Evolutionary conservation across 495 filamentous ascomycete species (phyloP).

Genomic region (Penicillium parvum): DNA sequence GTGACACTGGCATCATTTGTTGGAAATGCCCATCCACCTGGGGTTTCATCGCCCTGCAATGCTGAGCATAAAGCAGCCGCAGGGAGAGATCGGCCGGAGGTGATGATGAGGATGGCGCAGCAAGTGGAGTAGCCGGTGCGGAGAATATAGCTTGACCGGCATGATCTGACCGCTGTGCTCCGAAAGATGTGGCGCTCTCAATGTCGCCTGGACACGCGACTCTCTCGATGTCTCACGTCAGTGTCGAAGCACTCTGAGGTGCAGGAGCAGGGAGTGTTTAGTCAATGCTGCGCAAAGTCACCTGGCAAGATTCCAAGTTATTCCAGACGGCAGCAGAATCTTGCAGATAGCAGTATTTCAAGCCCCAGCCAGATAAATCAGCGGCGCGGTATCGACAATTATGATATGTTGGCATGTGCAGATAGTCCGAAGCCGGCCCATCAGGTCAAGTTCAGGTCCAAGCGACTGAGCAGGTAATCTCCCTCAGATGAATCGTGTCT

Average conservation of each 20-base stretch:
- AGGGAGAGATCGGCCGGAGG: slow-evolving; percentile 18
- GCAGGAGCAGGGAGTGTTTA: no score
- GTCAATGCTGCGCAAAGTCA: neutral
- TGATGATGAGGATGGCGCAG: slow-evolving; percentile 11
- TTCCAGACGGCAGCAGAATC: no score
- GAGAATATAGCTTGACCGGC: slow-evolving; percentile 9
- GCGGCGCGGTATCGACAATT: no score
- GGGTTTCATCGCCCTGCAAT: neutral
- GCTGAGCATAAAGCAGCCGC: slow-evolving; percentile 11
- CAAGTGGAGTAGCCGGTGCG: slow-evolving; percentile 14
- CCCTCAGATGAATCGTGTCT: slow-evolving; percentile 16
- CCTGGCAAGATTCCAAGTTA: no score
- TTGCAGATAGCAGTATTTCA: no score
- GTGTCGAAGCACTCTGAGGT: neutral
- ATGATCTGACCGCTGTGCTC: slow-evolving; percentile 12
- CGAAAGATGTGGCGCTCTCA: neutral
- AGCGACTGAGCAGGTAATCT: slow-evolving; percentile 23
- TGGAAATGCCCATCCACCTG: neutral
- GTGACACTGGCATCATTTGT: no score
- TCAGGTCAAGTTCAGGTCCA: slow-evolving; percentile 32
- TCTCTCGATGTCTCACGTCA: neutral
- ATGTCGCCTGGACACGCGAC: neutral
- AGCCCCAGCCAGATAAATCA: no score
- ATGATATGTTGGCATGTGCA: no score
- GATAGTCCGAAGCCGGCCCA: neutral